Conservation (phyloP, 257 asterid genomes). For the Solanum pimpinellifolium region DNA sequence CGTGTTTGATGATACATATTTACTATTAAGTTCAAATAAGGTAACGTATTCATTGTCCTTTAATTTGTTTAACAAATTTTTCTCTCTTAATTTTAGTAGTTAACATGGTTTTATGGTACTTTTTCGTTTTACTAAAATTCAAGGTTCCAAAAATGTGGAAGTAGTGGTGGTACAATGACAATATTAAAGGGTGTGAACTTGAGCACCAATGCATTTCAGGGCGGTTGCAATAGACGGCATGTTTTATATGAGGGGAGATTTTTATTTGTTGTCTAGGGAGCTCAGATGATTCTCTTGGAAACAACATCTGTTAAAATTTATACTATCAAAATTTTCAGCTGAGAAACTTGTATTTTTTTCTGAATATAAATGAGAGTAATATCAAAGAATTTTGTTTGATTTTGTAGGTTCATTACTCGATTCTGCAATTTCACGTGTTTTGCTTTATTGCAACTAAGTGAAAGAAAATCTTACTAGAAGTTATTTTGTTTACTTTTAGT, state of each 20-base stretch:
- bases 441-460: not conserved
- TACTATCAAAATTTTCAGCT: too few relatives aligned
- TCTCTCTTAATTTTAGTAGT: not conserved
- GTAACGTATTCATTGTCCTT: not conserved
- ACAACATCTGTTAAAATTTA: too few relatives aligned
- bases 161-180: not conserved
- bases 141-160: not conserved
- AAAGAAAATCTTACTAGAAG: not conserved
- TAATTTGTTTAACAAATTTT: too few relatives aligned
- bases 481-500: not conserved
- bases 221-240: not conserved
- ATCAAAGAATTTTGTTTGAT: not conserved
- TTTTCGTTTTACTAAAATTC: too few relatives aligned
- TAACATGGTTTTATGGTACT: not conserved
- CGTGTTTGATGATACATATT: not conserved
- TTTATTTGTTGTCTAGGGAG: not conserved
- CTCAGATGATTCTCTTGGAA: not conserved
- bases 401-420: not conserved
- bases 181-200: not conserved
- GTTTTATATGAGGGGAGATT: too few relatives aligned
- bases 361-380: not conserved
- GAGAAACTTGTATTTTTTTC: not conserved
- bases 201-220: not conserved
- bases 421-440: not conserved
- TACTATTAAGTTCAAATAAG: not conserved